A percentile compares a stretch with the other conserved stretches of the same genome.
Evolutionary conservation across 2,329 filamentous ascomycete species (phyloP).

Genomic region (Aspergillus sp.): DNA sequence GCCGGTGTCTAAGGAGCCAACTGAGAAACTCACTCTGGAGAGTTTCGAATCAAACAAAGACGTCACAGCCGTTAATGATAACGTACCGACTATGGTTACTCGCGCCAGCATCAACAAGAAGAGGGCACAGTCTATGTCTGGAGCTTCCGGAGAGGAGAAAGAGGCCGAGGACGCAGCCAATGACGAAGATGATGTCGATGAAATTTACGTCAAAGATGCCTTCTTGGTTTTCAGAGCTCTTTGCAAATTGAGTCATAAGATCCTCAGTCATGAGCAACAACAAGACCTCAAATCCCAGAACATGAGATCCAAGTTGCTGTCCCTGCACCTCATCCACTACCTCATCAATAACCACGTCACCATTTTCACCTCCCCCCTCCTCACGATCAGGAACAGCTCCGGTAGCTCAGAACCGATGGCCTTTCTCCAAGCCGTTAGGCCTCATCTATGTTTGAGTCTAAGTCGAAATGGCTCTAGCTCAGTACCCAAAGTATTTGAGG

Average conservation of each 20-base stretch:
- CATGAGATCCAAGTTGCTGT: constrained; percentile 96
- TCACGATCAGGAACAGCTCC: constrained; percentile 88
- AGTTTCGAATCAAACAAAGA: constrained; percentile 70
- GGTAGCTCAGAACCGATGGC: constrained; percentile 78
- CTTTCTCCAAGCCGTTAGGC: constrained; percentile 93
- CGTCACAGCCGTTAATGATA: constrained; percentile 64
- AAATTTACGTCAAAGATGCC: constrained; percentile 94
- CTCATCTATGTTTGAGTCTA: constrained; percentile 91
- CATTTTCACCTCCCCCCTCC: constrained; percentile 87
- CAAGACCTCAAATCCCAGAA: constrained; percentile 90
- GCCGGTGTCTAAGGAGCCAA: constrained; percentile 53
- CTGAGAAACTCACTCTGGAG: constrained; percentile 64
- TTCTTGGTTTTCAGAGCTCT: constrained; percentile 97
- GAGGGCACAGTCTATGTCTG: constrained; percentile 45
- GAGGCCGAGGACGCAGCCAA: constrained; percentile 38
- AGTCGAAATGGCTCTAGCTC: constrained; percentile 95
- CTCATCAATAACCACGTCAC: constrained; percentile 90
- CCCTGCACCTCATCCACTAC: constrained; percentile 91
- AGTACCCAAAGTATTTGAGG: constrained; percentile 87
- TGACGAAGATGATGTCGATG: constrained; percentile 72
- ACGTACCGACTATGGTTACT: constrained; percentile 66
- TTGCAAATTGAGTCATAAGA: constrained; percentile 94
- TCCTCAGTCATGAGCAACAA: constrained; percentile 83
- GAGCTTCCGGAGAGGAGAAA: constrained; percentile 35
- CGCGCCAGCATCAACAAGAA: constrained; percentile 52